Evolutionary conservation across 139 green algal species (phyloP), one percentile per base, ranked within the genome.

Genomic region (Diplosphaera chodatii): DNA sequence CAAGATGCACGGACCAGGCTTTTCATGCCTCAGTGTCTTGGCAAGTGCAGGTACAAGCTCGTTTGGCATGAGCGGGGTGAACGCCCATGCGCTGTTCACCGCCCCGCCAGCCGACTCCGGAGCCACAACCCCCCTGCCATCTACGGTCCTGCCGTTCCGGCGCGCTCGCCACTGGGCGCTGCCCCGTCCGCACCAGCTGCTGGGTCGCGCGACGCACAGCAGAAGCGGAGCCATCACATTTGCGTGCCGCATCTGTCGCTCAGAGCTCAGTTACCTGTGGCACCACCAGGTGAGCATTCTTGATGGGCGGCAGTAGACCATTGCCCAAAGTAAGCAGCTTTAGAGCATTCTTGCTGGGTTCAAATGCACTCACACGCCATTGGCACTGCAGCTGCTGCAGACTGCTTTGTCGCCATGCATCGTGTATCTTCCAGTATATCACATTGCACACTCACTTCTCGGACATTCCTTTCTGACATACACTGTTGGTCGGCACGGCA

Each of bases 31-130:
- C n/a, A n/a, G n/a, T n/a, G n/a, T n/a, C n/a, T n/a, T n/a, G n/a
- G n/a, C n/a, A n/a, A n/a, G 16, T 48, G 41, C 76, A 48, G 82
- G 75, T 27, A 81, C 82, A 22, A 81, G 72, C 65, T 81, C 72
- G 22, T 87, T 85, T 63, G 79, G 82, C 48, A 87, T 87, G 72
- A 79, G 76, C 31, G 82, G 82, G 4, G 76, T 82, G 1, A 85
- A 87, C 74, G 72, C 82, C 1, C 78, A 85, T 70, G 69, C 62
- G 2, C 48, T 85, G 25, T 63, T 87, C 37, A 59, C 16, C 48
- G 62, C 66, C 15, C 0, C 62, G 10, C 13, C 16, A 2, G 37
- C 8, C 37, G 10, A 6, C 37, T 10, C 37, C 10, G 13, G 10
- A 18, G 55, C 55, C 32, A 27, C 27, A 10, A 16, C 27, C 29